Base-by-base conservation (phyloP, 441 rosid species). In the Populus hybrid region DNA sequence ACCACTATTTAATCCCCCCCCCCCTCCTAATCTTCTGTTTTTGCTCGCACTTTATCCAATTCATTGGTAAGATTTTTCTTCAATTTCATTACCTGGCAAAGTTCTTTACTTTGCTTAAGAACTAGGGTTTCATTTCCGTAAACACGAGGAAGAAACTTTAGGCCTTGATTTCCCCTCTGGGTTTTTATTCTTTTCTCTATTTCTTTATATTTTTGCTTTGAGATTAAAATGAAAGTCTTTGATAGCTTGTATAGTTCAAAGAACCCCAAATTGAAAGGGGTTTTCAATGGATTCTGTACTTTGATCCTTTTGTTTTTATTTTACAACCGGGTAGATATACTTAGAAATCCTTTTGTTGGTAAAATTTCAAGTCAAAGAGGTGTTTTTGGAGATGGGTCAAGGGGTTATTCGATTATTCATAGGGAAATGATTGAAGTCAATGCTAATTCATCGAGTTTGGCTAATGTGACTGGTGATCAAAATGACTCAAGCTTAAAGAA, bases 271-370 rank as follows among this genome's bases (percentile, higher is more conserved):
- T 90, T 87, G 71, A 91, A 83, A 75, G 86, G 91, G 77, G 50
- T 86, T 75, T 88, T 91, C 79, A 88, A 86, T 82, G 91, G 92
- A 59, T 23, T 92, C 35, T 90, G 87, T 76, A 83, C 87, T 71
- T 0, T 85, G 70, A 81, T 83, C 67, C 42, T 94, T 16, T 77
- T 91, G 64, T 80, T 87, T 87, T 76, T 94, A 73, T 87, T 90
- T 78, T 87, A 82, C 74, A 73, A 79, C 68, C 88, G 76, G 78
- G 82, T 73, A 35, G 76, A 80, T 79, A 21, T 85, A 40, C 68
- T 80, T 70, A 86, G 77, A 65, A 86, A 80, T 71, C 86, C 90
- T 64, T 66, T 74, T 81, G 24, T 57, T 82, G 76, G 77, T 73
- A 73, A 72, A 69, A 71, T 71, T n/a, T 69, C 80, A 75, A 38